Evolutionary conservation across 208 protist genomes (phyloP).

Genomic region (Leishmania turanica): DNA sequence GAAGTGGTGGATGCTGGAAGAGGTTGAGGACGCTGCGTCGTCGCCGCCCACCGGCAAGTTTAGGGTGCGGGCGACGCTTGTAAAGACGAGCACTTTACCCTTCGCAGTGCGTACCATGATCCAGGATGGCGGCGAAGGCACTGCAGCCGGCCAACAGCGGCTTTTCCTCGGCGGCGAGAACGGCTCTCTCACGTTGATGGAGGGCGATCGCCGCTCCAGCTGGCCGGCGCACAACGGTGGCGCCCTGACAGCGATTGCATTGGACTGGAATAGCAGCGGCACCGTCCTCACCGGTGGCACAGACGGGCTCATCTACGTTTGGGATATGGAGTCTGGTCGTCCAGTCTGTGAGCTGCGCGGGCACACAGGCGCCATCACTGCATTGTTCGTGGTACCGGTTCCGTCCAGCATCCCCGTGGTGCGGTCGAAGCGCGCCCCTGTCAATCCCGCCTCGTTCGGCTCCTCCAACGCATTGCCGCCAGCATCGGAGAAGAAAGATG

Average conservation of each 20-base stretch:
- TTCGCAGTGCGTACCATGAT: constrained; percentile 57
- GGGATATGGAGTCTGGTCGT: constrained; percentile 57
- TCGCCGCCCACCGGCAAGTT: constrained; percentile 12
- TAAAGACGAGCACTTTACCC: constrained; percentile 43
- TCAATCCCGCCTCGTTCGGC: background rate
- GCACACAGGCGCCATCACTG: constrained; percentile 65
- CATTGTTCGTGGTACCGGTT: constrained; percentile 36
- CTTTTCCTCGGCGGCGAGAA: constrained; percentile 71
- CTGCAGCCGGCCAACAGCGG: constrained; percentile 10
- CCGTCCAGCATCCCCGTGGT: constrained; percentile 22
- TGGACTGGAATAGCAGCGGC: constrained; percentile 30
- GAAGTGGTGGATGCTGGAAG: constrained; percentile 62
- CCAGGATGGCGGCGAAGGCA: constrained; percentile 24
- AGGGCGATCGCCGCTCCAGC: constrained; percentile 50
- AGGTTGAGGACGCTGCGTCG: constrained; percentile 6
- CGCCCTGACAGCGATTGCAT: constrained; percentile 61
- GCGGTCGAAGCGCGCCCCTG: constrained; percentile 10
- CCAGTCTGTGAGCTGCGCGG: constrained; percentile 65
- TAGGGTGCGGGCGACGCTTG: constrained; percentile 26
- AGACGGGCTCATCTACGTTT: constrained; percentile 75
- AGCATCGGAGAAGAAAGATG: constrained; percentile 32
- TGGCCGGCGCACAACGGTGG: constrained; percentile 67
- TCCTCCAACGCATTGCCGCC: background rate
- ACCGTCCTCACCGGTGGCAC: constrained; percentile 72
- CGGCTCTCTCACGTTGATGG: constrained; percentile 65